Evolutionary conservation across 208 protist species (phyloP).

Genomic region (Polymyxa betae): DNA sequence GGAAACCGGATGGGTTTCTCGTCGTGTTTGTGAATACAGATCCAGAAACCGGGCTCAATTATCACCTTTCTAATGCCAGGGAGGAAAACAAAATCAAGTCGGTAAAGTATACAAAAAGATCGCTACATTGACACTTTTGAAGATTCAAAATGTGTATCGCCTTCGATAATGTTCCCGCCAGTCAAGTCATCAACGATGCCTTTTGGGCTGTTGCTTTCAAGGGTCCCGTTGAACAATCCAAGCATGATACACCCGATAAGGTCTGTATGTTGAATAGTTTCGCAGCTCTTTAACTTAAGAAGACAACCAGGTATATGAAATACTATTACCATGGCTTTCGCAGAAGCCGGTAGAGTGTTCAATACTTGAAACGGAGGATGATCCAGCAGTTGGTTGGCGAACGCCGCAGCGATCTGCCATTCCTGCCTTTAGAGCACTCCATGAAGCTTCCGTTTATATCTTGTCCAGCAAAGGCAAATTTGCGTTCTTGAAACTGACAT

Average conservation of each 20-base stretch:
- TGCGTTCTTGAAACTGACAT: no score
- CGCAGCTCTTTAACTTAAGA: neutral
- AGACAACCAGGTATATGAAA: conserved; percentile 5
- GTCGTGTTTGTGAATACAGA: conserved; percentile 56
- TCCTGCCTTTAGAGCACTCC: conserved; percentile 6
- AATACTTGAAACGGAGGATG: neutral
- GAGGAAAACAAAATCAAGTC: conserved; percentile 26
- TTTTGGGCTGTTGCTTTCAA: conserved; percentile 55
- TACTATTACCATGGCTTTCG: neutral
- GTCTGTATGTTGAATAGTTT: conserved; percentile 1
- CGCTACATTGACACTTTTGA: no score
- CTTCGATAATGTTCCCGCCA: conserved; percentile 45
- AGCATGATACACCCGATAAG: conserved; percentile 23
- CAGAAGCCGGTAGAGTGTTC: neutral
- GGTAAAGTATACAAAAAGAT: no score
- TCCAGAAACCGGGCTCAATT: conserved; percentile 39
- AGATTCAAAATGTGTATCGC: conserved; percentile 47
- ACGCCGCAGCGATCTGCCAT: neutral
- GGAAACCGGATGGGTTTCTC: neutral
- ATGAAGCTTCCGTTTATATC: neutral
- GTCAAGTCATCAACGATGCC: conserved; percentile 43
- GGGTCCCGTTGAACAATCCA: neutral
- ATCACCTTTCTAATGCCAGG: conserved; percentile 38
- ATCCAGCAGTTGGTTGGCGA: neutral
- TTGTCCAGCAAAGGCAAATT: neutral